Conservation (phyloP, 495 filamentous ascomycete species). For the Penicillium turbatum region DNA sequence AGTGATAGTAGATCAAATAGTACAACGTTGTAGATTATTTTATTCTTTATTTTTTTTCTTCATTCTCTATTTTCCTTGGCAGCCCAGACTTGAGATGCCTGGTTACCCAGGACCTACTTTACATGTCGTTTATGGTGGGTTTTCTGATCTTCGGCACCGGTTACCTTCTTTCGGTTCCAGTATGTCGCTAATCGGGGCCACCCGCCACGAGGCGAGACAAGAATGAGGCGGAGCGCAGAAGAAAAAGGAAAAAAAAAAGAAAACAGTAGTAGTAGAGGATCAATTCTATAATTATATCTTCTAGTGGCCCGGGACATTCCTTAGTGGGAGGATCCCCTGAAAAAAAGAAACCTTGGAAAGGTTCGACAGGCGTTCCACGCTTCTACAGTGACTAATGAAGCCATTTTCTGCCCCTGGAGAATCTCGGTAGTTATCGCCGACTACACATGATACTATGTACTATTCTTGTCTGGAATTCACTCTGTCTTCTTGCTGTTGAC, state of each 20-base stretch:
- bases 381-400: not conserved
- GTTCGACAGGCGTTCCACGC: slow-evolving; percentile 4
- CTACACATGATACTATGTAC: not conserved
- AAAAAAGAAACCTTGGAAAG: not conserved
- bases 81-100: too few relatives aligned
- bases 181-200: not conserved
- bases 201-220: not conserved
- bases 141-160: not conserved
- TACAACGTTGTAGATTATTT: too few relatives aligned
- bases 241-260: not conserved
- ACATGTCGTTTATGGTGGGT: too few relatives aligned
- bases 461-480: not conserved
- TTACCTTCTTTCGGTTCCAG: not conserved
- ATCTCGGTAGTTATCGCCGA: not conserved
- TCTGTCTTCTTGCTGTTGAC: too few relatives aligned
- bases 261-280: too few relatives aligned
- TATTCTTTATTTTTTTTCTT: too few relatives aligned
- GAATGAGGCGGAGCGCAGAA: not conserved
- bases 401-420: not conserved
- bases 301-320: slow-evolving; percentile 4
- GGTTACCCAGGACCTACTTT: too few relatives aligned
- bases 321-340: slow-evolving; percentile 2
- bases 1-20: not conserved
- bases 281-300: slow-evolving; percentile 4
- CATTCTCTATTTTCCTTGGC: too few relatives aligned